Percentiles rank a stretch among this genome's conserved stretches.
These are phyloP conservation scores for Calonectria pauciramosa DNA, from an alignment of 2,329 filamentous ascomycete genomes.

Conservation along the genomic window DNA sequence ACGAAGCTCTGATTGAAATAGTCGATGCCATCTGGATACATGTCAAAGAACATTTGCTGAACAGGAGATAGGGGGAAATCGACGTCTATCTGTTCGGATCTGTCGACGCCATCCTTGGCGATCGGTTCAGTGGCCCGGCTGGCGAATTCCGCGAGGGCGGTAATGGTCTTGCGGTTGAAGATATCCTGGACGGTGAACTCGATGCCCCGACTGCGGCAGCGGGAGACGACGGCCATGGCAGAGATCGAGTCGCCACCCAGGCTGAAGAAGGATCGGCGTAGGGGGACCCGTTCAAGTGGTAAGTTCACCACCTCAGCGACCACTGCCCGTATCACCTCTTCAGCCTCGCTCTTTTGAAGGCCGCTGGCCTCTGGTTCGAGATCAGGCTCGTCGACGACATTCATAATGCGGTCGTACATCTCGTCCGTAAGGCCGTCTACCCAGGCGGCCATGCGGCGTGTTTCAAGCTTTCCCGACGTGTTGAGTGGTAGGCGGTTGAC, in stretches of 20 bases:
- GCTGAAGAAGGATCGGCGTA: neutral
- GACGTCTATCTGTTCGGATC: neutral
- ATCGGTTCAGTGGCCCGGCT: too few species aligned
- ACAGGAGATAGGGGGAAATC: slow-evolving; percentile 36
- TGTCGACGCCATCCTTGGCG: slow-evolving; percentile 14
- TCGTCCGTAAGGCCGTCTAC: neutral
- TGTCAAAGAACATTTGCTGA: slow-evolving; percentile 34
- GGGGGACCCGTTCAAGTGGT: neutral
- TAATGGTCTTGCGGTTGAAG: slow-evolving; percentile 37
- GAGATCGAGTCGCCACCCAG: slow-evolving; percentile 7
- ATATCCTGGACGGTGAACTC: neutral
- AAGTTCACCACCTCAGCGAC: neutral
- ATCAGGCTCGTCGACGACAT: neutral
- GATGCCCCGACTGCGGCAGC: neutral
- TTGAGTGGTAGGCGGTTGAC: neutral
- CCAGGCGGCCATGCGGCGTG: neutral
- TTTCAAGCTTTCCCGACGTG: slow-evolving; percentile 9
- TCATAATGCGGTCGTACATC: neutral
- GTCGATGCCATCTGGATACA: neutral
- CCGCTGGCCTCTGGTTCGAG: too few species aligned
- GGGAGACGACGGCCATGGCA: neutral
- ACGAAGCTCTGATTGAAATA: neutral
- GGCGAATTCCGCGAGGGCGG: neutral
- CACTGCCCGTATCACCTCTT: neutral
- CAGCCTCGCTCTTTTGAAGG: neutral